Evolutionary conservation across 805 yeast genomes (phyloP), one percentile per base, ranked within the genome.

Genomic region (Yamadazyma takamatsuzukensis): DNA sequence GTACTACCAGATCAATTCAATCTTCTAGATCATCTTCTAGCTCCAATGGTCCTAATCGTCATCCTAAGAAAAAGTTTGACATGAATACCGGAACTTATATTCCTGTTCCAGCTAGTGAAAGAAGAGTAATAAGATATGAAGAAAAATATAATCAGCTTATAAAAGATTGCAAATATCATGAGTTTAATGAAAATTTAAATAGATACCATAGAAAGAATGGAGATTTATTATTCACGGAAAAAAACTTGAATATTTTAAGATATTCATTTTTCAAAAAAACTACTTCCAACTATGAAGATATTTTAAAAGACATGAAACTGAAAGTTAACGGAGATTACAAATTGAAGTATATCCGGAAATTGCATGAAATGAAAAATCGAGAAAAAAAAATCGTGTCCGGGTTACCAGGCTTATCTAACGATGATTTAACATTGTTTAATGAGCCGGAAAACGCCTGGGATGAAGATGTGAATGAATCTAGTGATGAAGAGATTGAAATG

Each of bases 261-360:
- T 39, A 39, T 24, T 37, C 44, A 2, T 42, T 42, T 18, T 42
- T 37, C 29, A 33, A 37, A 19, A 25, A 27, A 2, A 25, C 39
- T 14, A 34, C 38, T n/a, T 27, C 21, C 6, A 34, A 39, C 21
- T 39, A 42, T 21, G n/a, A 23, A 9, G 27, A 34, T 11, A 34
- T 42, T 5, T 3, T 25, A 10, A 21, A 32, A 17, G 38, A 39
- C 3, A 32, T 39, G 36, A 21, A 24, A 4, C 18, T 26, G 9
- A 36, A 29, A 19, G 24, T 21, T 8, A 29, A 33, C 16, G 36
- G 37, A n/a, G 28, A 34, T 9, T 27, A 25, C 15, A 39, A 42
- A 16, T 36, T 42, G 29, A 42, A 37, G 21, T 42, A 36, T 25
- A 11, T 36, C 13, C 31, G 36, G 16, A 42, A 28, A 25, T 24